phyloP scores from a whole-genome alignment of 305 asterid genomes.

The Fraxinus albicans region DNA sequence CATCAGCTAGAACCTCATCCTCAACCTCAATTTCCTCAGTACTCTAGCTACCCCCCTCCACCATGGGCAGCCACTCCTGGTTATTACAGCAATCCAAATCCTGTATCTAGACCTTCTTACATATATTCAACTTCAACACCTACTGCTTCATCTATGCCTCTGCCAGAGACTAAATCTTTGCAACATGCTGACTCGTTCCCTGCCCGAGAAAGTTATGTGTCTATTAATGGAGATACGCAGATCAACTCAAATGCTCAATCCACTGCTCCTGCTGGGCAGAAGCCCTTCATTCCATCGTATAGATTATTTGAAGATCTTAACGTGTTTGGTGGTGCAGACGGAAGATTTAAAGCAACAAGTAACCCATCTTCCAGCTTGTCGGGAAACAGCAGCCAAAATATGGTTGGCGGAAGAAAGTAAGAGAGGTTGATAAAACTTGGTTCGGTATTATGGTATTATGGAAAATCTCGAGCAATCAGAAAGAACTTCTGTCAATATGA shows the following conservation, averaged over 20 bases:
- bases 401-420: constrained; percentile 63
- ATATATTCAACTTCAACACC: constrained; percentile 36
- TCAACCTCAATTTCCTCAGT: constrained; percentile 33
- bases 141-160: constrained; percentile 19
- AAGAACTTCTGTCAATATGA: constrained; percentile 18
- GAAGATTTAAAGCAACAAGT: constrained; percentile 40
- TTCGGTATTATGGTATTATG: not conserved
- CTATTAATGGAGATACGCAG: constrained; percentile 41
- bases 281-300: constrained; percentile 82
- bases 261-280: constrained; percentile 45
- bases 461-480: not conserved
- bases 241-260: constrained; percentile 25
- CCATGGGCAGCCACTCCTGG: constrained; percentile 99
- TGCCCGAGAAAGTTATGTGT: constrained; percentile 26
- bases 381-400: constrained; percentile 51
- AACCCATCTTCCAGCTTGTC: constrained; percentile 52
- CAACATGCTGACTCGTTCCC: constrained; percentile 25
- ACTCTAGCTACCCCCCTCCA: constrained; percentile 75
- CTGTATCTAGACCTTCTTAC: constrained; percentile 39
- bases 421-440: not conserved
- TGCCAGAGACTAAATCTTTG: constrained; percentile 24
- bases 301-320: constrained; percentile 91
- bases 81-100: constrained; percentile 55
- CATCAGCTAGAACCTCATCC: constrained; percentile 28
- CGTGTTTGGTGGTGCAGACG: constrained; percentile 65